A percentile compares a stretch with the other conserved stretches of the same genome.
Conservation (phyloP, 345 rosid species). For the Acer yangbiense region DNA sequence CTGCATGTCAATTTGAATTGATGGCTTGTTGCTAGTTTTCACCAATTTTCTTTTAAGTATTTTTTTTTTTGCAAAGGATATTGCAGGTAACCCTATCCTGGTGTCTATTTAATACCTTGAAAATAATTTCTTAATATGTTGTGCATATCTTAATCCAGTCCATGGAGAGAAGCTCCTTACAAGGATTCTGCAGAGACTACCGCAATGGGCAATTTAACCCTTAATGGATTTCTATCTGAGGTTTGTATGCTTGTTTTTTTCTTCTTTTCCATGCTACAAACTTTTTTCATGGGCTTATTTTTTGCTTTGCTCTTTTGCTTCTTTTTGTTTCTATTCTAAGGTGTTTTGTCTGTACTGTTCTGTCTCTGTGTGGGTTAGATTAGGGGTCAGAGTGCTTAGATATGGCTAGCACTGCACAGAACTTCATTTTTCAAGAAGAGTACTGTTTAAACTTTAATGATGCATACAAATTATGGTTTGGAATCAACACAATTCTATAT, state of each 20-base stretch:
- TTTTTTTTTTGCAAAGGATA: not conserved
- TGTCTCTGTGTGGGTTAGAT: not conserved
- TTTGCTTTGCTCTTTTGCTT: not conserved
- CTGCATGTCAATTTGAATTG: slow-evolving; percentile 9
- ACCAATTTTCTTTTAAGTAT: not conserved
- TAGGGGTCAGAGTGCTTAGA: not conserved
- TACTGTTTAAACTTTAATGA: not conserved
- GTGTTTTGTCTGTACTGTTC: not conserved
- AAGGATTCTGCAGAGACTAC: slow-evolving; percentile 72
- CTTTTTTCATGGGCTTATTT: not conserved
- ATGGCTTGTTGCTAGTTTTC: not conserved
- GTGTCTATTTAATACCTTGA: slow-evolving; percentile 4
- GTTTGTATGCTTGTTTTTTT: slow-evolving; percentile 39
- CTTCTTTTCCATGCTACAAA: not conserved
- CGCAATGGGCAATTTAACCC: slow-evolving; percentile 57
- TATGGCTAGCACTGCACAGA: not conserved
- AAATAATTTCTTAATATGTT: slow-evolving; percentile 20
- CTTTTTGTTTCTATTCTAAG: slow-evolving; percentile 1
- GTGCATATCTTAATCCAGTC: slow-evolving; percentile 51
- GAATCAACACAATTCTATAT: not conserved
- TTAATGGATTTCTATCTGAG: slow-evolving; percentile 69
- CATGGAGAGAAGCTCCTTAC: slow-evolving; percentile 68
- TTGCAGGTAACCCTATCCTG: slow-evolving; percentile 9
- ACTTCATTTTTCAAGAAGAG: not conserved
- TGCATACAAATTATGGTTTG: not conserved